A percentile compares a stretch with the other conserved stretches of the same genome.
These are phyloP conservation scores for Acer yangbiense DNA, from an alignment of 345 rosid genomes.

Conservation along the genomic window DNA sequence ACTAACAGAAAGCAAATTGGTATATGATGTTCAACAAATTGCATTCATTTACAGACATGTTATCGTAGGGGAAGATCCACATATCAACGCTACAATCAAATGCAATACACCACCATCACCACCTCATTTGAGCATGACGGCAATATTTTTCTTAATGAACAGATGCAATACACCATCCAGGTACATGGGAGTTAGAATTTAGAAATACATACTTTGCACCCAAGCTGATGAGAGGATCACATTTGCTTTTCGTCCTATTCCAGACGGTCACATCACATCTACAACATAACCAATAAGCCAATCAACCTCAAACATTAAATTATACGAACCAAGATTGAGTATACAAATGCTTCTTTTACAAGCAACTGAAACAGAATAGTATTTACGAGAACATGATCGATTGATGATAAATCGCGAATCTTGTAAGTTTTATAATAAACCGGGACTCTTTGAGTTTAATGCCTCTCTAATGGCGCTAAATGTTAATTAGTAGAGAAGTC, in stretches of 20 bases:
- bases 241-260: conserved; percentile 93
- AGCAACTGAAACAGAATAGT: background rate
- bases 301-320: conserved; percentile 10
- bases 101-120: background rate
- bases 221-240: conserved; percentile 77
- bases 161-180: no score
- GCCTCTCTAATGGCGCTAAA: background rate
- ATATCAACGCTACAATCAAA: background rate
- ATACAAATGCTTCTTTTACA: background rate
- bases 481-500: conserved; percentile 11
- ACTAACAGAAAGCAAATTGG: background rate
- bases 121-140: background rate
- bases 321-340: background rate
- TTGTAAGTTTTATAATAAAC: background rate
- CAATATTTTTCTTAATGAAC: background rate
- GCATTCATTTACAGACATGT: background rate
- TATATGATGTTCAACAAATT: background rate
- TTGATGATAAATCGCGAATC: background rate
- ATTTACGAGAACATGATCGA: background rate
- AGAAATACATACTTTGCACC: conserved; percentile 78
- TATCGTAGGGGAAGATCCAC: background rate
- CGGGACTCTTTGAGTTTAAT: background rate
- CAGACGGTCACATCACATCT: conserved; percentile 90
- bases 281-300: conserved; percentile 18
- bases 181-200: background rate